These are phyloP conservation scores for Neurospora pannonica DNA, from an alignment of 495 filamentous ascomycete genomes.

Conservation along the genomic window DNA sequence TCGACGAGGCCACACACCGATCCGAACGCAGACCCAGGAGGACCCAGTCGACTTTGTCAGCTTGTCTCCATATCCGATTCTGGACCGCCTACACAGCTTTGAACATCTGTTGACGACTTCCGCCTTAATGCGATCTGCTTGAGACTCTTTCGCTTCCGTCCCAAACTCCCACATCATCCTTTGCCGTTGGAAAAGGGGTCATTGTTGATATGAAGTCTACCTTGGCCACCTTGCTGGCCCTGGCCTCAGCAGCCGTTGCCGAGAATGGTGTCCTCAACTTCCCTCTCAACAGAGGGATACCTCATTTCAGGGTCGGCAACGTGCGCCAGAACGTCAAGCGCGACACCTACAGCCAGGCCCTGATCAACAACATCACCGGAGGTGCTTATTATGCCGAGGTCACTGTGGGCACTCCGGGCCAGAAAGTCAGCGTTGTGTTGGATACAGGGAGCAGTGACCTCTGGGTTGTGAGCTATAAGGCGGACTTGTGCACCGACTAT, in stretches of 20 bases:
- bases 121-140: background rate
- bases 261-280: constrained; percentile 22
- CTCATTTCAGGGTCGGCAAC: constrained; percentile 9
- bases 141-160: background rate
- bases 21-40: background rate
- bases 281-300: constrained; percentile 14
- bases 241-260: constrained; percentile 12
- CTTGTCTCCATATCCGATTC: background rate
- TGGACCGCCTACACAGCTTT: background rate
- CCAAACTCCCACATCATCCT: background rate
- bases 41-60: background rate
- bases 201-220: constrained; percentile 10
- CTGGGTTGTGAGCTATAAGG: constrained; percentile 48
- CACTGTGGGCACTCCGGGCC: constrained; percentile 59
- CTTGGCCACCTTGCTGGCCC: constrained; percentile 7
- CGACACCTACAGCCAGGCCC: constrained; percentile 23
- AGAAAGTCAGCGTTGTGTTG: constrained; percentile 44
- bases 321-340: constrained; percentile 9
- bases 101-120: background rate
- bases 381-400: constrained; percentile 58
- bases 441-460: constrained; percentile 86
- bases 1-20: background rate
- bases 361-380: constrained; percentile 39
- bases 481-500: constrained; percentile 33
- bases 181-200: background rate